These are phyloP conservation scores for Candida easanensis DNA, from an alignment of 805 yeast genomes.

Conservation along the genomic window DNA sequence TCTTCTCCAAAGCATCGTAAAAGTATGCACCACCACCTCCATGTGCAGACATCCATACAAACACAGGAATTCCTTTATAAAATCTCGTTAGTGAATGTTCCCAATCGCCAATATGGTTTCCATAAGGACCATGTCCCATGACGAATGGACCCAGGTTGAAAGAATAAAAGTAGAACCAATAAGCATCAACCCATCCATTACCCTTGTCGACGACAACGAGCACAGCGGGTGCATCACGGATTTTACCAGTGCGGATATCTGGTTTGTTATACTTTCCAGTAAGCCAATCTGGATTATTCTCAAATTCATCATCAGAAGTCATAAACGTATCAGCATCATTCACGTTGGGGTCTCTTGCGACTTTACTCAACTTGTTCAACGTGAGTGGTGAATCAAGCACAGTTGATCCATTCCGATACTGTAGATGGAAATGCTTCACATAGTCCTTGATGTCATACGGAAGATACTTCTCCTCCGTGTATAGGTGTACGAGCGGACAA, in stretches of 20 bases:
- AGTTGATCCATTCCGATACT: slow-evolving; percentile 46
- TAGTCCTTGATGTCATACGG: slow-evolving; percentile 78
- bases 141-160: slow-evolving; percentile 95
- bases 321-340: slow-evolving; percentile 45
- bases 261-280: slow-evolving; percentile 73
- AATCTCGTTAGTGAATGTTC: slow-evolving; percentile 90
- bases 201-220: slow-evolving; percentile 88
- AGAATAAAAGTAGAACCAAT: slow-evolving; percentile 93
- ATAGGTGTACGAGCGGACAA: slow-evolving; percentile 79
- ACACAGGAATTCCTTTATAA: slow-evolving; percentile 72
- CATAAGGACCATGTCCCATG: slow-evolving; percentile 97
- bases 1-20: slow-evolving; percentile 65
- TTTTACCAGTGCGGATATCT: slow-evolving; percentile 64
- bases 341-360: slow-evolving; percentile 25
- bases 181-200: slow-evolving; percentile 92
- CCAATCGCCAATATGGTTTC: slow-evolving; percentile 98
- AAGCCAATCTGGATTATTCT: slow-evolving; percentile 77
- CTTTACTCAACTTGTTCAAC: slow-evolving; percentile 26
- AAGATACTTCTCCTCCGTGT: slow-evolving; percentile 82
- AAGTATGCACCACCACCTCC: slow-evolving; percentile 94
- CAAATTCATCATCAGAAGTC: slow-evolving; percentile 67
- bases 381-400: slow-evolving; percentile 32
- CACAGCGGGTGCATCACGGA: slow-evolving; percentile 74
- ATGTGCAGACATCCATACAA: slow-evolving; percentile 97
- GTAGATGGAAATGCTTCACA: slow-evolving; percentile 63